Base-by-base conservation (phyloP, 2,329 filamentous ascomycete species). In the Trichoderma gracile region DNA sequence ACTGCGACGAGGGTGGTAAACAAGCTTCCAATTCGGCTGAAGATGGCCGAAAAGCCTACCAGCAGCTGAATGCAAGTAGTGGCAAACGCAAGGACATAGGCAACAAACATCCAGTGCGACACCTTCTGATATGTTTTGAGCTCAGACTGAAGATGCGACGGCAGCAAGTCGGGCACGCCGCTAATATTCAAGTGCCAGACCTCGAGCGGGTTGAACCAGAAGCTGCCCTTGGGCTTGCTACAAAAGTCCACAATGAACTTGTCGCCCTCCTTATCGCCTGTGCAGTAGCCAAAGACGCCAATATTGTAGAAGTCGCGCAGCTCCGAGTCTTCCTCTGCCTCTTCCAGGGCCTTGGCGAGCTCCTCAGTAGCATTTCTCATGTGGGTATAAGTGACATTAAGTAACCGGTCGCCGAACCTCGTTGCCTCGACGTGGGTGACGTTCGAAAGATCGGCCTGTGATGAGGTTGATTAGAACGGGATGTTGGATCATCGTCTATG, bases 61-160 rank as follows among this genome's bases (percentile, higher is more conserved):
- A 63, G 50, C 5, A 63, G 25, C 40, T 63, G 46, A 21, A 63
- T 15, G 17, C 30, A 30, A 4, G 43, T 40, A 7, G 27, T 49
- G n/a, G 50, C 50, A 30, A 63, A 63, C 8, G 25, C 50, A 42
- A 63, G 50, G 8, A 55, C 60, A 17, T 63, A 63, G 21, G 60
- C 52, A 42, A 63, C 52, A 47, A 63, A 63, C 60, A 63, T 63
- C 60, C 60, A 63, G 50, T 63, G 52, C 19, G 60, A 63, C 19
- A 63, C 27, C 50, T 47, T 63, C 25, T 63, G 49, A n/a, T 55
- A 63, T 4, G 50, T 47, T 15, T 63, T 33, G 9, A 63, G 40
- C 19, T 63, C 27, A n/a, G 40, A 55, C 50, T 63, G 60, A 14
- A 63, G 60, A 30, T 55, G 50, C 8, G 21, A 40, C 15, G 60